Percentiles rank a stretch among this genome's conserved stretches.
phyloP scores from a whole-genome alignment of 2,329 filamentous ascomycete genomes.

The Aspergillus sp. region DNA sequence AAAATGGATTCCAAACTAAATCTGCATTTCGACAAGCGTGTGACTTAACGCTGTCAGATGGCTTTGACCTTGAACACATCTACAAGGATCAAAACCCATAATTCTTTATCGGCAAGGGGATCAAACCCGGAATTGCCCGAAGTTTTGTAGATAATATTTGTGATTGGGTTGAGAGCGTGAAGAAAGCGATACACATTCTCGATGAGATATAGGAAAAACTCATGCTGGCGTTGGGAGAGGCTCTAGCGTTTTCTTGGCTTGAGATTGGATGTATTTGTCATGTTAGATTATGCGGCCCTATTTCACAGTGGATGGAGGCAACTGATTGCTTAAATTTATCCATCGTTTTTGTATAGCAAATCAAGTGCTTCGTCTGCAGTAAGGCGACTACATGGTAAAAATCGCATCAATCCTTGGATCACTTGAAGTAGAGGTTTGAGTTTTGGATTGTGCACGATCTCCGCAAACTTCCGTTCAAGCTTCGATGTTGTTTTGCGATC shows the following conservation, averaged over 20 bases:
- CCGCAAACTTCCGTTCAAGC: slow-evolving; percentile 11
- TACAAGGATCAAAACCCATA: slow-evolving; percentile 9
- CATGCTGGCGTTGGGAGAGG: no score
- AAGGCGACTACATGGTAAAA: slow-evolving; percentile 15
- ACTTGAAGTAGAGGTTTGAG: slow-evolving; percentile 11
- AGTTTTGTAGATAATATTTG: slow-evolving; percentile 11
- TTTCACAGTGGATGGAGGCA: no score
- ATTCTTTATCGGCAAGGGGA: slow-evolving; percentile 8
- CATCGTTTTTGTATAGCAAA: no score
- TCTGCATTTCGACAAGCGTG: no score
- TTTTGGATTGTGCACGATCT: slow-evolving; percentile 6
- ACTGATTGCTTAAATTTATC: no score
- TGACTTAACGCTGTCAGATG: slow-evolving; percentile 7
- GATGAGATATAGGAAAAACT: slow-evolving; percentile 1
- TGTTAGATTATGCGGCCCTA: no score
- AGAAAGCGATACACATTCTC: slow-evolving; percentile 6
- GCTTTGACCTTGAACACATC: slow-evolving; percentile 8
- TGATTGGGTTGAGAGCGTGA: slow-evolving; percentile 9
- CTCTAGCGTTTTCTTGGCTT: no score
- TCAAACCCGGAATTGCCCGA: slow-evolving; percentile 9
- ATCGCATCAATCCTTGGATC: slow-evolving; percentile 15
- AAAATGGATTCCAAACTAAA: no score
- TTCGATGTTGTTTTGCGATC: slow-evolving; percentile 6
- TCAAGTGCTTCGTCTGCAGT: no score
- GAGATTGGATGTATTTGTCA: no score